phyloP scores from a whole-genome alignment of 257 asterid species.

The Perilla frutescens region DNA sequence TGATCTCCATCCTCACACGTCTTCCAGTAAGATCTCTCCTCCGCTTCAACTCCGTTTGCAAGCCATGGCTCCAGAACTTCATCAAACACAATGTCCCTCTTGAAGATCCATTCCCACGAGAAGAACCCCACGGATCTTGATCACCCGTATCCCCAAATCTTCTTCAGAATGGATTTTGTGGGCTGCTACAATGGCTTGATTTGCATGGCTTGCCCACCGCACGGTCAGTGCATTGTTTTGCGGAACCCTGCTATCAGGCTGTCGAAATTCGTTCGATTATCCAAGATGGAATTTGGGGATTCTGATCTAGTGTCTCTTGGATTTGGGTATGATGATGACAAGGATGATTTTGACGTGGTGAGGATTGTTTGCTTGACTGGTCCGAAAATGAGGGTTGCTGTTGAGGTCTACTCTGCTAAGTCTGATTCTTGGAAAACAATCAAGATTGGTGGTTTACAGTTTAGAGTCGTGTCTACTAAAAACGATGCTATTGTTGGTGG shows the following conservation, averaged over 20 bases:
- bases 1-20: conserved; percentile 26
- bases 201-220: not conserved
- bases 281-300: not conserved
- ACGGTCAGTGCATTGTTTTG: not conserved
- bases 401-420: conserved; percentile 14
- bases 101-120: not conserved
- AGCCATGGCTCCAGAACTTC: conserved; percentile 28
- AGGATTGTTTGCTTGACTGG: not conserved
- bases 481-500: conserved; percentile 11
- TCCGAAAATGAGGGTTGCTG: not conserved
- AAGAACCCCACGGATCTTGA: not conserved
- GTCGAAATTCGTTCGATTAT: not conserved
- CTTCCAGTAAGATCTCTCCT: conserved; percentile 30
- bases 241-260: conserved; percentile 27
- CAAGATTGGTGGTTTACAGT: not conserved
- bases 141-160: not conserved
- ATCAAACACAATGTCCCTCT: conserved; percentile 10
- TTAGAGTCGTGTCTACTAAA: not conserved
- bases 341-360: conserved; percentile 29
- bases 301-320: conserved; percentile 14
- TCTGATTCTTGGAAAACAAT: conserved; percentile 22
- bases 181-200: not conserved
- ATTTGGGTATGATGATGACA: conserved; percentile 14
- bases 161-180: not conserved
- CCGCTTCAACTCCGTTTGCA: conserved; percentile 14